These are phyloP conservation scores for Rosa multiflora DNA, from an alignment of 306 rosid species.

Conservation along the genomic window DNA sequence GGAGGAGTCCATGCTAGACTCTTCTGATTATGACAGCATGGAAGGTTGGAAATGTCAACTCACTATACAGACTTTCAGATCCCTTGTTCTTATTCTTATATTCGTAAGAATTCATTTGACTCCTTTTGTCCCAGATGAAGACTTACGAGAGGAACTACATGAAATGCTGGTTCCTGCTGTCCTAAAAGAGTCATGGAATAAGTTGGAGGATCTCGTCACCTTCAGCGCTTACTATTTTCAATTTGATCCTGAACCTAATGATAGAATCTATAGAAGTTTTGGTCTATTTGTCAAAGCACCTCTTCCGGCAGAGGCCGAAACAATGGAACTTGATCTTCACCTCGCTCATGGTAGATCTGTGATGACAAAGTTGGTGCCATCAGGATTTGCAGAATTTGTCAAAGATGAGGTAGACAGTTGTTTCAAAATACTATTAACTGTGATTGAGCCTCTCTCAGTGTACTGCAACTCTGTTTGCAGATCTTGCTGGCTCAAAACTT, in stretches of 20 bases:
- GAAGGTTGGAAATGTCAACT: conserved; percentile 52
- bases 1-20: conserved; percentile 38
- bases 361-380: conserved; percentile 63
- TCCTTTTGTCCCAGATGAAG: conserved; percentile 48
- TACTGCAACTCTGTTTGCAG: conserved; percentile 41
- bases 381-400: conserved; percentile 57
- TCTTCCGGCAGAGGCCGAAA: conserved; percentile 81
- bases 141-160: conserved; percentile 59
- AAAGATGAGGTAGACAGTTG: conserved; percentile 61
- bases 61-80: conserved; percentile 24
- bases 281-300: conserved; percentile 65
- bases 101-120: conserved; percentile 23
- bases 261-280: conserved; percentile 73
- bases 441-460: conserved; percentile 8
- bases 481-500: conserved; percentile 70
- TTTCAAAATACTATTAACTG: neutral
- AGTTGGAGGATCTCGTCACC: conserved; percentile 29
- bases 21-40: conserved; percentile 55
- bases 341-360: conserved; percentile 88
- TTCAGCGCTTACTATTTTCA: conserved; percentile 67
- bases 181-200: conserved; percentile 54
- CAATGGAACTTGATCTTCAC: conserved; percentile 82
- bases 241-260: conserved; percentile 62
- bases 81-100: conserved; percentile 20
- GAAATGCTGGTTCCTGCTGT: conserved; percentile 79